Evolutionary conservation across 805 yeast genomes (phyloP).

Genomic region (Cyberlindnera petersonii): DNA sequence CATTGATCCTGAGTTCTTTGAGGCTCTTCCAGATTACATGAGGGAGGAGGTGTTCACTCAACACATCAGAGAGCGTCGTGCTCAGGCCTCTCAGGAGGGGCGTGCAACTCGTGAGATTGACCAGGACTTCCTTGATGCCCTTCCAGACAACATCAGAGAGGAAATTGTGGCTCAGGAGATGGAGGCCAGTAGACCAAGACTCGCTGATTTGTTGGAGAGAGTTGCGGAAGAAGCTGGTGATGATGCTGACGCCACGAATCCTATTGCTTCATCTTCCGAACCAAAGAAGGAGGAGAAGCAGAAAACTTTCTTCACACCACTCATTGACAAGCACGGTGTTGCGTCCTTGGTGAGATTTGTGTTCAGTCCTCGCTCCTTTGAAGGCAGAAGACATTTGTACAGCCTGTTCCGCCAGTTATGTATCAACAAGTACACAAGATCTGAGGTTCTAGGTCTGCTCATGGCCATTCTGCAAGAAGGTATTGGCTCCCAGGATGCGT

Average conservation of each 20-base stretch:
- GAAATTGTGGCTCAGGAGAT: slow-evolving; percentile 56
- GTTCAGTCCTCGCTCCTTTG: slow-evolving; percentile 66
- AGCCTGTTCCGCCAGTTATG: slow-evolving; percentile 65
- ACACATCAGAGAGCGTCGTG: slow-evolving; percentile 73
- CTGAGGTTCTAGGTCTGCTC: slow-evolving; percentile 66
- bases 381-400: slow-evolving; percentile 58
- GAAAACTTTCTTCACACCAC: slow-evolving; percentile 51
- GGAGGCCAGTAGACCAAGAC: slow-evolving; percentile 31
- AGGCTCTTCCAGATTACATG: slow-evolving; percentile 89
- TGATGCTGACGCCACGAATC: slow-evolving; percentile 1
- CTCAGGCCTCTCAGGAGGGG: slow-evolving; percentile 44
- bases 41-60: slow-evolving; percentile 88
- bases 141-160: slow-evolving; percentile 63
- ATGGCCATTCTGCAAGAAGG: slow-evolving; percentile 75
- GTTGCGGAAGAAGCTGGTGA: too few species aligned
- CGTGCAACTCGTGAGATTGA: slow-evolving; percentile 61
- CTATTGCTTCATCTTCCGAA: slow-evolving; percentile 8
- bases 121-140: slow-evolving; percentile 73
- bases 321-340: slow-evolving; percentile 72
- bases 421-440: slow-evolving; percentile 70
- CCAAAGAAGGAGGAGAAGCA: slow-evolving; percentile 31
- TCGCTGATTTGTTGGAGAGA: slow-evolving; percentile 30
- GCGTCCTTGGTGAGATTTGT: slow-evolving; percentile 67
- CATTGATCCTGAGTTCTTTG: slow-evolving; percentile 85
- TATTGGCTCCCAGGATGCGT: slow-evolving; percentile 50